Conservation (phyloP, 1,284 basidiomycete species). For the Sporisorium sorghi region DNA sequence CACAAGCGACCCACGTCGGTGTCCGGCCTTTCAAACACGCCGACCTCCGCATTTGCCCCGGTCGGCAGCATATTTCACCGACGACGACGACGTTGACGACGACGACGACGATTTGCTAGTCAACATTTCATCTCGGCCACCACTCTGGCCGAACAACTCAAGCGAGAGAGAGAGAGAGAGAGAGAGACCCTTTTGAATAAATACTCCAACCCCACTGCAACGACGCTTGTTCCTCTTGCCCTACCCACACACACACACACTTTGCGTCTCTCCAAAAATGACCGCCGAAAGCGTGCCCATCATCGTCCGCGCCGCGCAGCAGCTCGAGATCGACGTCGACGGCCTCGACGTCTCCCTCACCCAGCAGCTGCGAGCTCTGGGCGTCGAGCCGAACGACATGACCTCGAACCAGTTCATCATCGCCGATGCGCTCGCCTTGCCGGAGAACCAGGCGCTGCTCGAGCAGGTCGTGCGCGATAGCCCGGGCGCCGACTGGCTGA, state of each 20-base stretch:
- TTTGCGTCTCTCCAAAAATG: too few species aligned
- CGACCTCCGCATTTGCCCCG: slow-evolving; percentile 15
- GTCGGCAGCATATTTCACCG: slow-evolving; percentile 4
- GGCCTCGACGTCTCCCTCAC: slow-evolving; percentile 30
- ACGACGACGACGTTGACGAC: too few species aligned
- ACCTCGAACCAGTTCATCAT: slow-evolving; percentile 50
- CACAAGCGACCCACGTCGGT: slow-evolving; percentile 8
- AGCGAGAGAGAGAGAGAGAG: too few species aligned
- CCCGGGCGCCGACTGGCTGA: slow-evolving; percentile 30
- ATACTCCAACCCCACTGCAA: not conserved
- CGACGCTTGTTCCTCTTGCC: not conserved
- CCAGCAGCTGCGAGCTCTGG: slow-evolving; percentile 30
- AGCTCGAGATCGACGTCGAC: slow-evolving; percentile 50
- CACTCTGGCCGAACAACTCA: not conserved
- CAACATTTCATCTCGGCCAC: not conserved
- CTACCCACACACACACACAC: not conserved
- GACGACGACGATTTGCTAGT: too few species aligned
- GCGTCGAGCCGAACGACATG: slow-evolving; percentile 46
- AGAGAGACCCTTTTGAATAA: not conserved
- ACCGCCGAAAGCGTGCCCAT: slow-evolving; percentile 34
- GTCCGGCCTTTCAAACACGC: slow-evolving; percentile 15
- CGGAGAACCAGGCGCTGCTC: slow-evolving; percentile 17
- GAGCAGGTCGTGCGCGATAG: slow-evolving; percentile 25
- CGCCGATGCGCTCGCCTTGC: slow-evolving; percentile 28
- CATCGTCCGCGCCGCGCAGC: slow-evolving; percentile 32